These are phyloP conservation scores for Cladophialophora yegresii DNA, from an alignment of 2,329 filamentous ascomycete genomes.

Conservation along the genomic window DNA sequence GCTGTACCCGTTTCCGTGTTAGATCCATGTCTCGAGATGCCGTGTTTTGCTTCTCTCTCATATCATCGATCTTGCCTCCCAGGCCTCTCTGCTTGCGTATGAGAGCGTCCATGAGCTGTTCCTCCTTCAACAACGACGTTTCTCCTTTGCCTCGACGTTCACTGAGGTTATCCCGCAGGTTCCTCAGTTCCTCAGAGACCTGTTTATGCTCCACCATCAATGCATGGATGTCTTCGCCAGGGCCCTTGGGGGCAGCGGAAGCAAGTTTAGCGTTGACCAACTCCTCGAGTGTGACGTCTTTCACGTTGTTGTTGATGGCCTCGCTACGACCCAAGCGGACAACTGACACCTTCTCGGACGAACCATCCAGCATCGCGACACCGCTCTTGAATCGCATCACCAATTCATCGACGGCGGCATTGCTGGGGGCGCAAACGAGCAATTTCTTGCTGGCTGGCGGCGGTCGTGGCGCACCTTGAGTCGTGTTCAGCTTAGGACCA, in stretches of 20 bases:
- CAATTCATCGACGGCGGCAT: slow-evolving; percentile 93
- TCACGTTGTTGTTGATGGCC: slow-evolving; percentile 84
- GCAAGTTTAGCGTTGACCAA: slow-evolving; percentile 74
- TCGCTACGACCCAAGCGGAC: slow-evolving; percentile 88
- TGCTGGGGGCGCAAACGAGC: slow-evolving; percentile 95
- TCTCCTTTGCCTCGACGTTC: slow-evolving; percentile 60
- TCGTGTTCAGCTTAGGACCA: slow-evolving; percentile 46
- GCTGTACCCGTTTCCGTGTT: slow-evolving; percentile 78
- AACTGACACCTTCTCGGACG: slow-evolving; percentile 75
- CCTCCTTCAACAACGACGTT: slow-evolving; percentile 54
- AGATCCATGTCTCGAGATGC: slow-evolving; percentile 83
- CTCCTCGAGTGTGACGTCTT: slow-evolving; percentile 90
- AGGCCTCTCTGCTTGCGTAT: slow-evolving; percentile 75
- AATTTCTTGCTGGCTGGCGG: slow-evolving; percentile 70
- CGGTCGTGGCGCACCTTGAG: slow-evolving; percentile 38
- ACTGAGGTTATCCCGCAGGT: slow-evolving; percentile 71
- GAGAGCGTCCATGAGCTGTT: slow-evolving; percentile 74
- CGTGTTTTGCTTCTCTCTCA: slow-evolving; percentile 81
- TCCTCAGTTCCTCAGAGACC: slow-evolving; percentile 65
- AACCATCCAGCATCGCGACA: slow-evolving; percentile 74
- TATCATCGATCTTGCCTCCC: slow-evolving; percentile 79
- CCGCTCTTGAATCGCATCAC: slow-evolving; percentile 90
- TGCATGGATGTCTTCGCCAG: slow-evolving; percentile 58
- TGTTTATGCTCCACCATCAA: slow-evolving; percentile 70
- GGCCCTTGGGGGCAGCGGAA: slow-evolving; percentile 47